These are phyloP conservation scores for Alternaria angustiovoidea DNA, from an alignment of 2,329 filamentous ascomycete species.

Conservation along the genomic window DNA sequence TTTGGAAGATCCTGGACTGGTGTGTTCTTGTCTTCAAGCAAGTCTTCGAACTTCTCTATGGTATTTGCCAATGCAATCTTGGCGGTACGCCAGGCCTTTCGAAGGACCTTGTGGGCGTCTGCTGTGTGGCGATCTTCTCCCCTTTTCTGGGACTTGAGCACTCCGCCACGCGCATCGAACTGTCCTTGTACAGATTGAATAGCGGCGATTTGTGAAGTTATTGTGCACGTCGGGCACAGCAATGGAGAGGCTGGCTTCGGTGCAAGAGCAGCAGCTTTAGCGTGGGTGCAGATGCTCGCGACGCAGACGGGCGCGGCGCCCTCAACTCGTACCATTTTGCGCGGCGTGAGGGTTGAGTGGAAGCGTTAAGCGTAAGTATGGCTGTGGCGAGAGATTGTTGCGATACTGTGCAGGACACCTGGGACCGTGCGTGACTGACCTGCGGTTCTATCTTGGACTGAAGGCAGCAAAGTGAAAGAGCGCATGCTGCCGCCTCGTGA, in stretches of 20 bases:
- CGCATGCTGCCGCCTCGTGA: background rate
- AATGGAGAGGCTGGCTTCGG: background rate
- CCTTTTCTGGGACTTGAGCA: conserved; percentile 4
- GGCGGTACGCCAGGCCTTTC: conserved; percentile 9
- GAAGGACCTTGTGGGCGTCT: conserved; percentile 1
- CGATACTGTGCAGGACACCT: background rate
- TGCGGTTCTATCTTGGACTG: background rate
- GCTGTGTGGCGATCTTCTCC: background rate
- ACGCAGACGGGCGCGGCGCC: background rate
- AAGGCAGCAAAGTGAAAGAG: background rate
- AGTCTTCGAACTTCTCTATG: conserved; percentile 8
- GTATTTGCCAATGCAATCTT: conserved; percentile 19
- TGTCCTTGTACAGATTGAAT: conserved; percentile 8
- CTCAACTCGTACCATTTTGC: background rate
- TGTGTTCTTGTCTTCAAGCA: conserved; percentile 1
- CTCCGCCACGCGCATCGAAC: conserved; percentile 10
- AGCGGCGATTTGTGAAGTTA: background rate
- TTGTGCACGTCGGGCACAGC: conserved; percentile 13
- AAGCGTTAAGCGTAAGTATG: background rate
- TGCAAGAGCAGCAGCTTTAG: background rate
- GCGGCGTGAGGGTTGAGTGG: background rate
- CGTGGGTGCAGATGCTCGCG: background rate
- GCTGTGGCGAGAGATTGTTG: background rate
- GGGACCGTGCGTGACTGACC: background rate
- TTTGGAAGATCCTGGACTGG: conserved; percentile 2